phyloP scores from a whole-genome alignment of 495 filamentous ascomycete genomes.

The Podospora pseudocomata region DNA sequence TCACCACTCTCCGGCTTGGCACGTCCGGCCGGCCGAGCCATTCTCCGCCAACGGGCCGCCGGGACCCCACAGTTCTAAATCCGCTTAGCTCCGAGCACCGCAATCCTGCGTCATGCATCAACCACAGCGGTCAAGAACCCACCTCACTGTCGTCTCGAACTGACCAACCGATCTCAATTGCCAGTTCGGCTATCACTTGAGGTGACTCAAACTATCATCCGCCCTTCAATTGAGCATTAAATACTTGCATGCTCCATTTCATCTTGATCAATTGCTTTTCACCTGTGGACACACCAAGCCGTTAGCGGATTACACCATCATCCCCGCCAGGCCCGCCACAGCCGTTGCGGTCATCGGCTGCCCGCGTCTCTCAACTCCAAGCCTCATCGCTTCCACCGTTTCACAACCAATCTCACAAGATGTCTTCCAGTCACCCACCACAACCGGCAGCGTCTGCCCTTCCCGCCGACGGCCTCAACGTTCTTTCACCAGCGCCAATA shows the following conservation, averaged over 20 bases:
- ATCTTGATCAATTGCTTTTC: background rate
- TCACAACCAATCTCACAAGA: background rate
- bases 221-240: background rate
- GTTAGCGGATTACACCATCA: background rate
- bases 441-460: background rate
- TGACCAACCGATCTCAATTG: background rate
- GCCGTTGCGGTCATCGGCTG: background rate
- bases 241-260: background rate
- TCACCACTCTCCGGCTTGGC: background rate
- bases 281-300: background rate
- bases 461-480: background rate
- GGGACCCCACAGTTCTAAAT: background rate
- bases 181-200: background rate
- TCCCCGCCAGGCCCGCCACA: background rate
- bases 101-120: background rate
- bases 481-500: background rate
- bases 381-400: background rate
- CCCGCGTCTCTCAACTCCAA: background rate
- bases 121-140: background rate
- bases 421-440: background rate
- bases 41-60: background rate
- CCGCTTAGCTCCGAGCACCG: background rate
- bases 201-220: background rate
- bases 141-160: background rate
- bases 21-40: background rate